phyloP scores from a whole-genome alignment of 495 filamentous ascomycete genomes.

The Hypoxylon perforatum region DNA sequence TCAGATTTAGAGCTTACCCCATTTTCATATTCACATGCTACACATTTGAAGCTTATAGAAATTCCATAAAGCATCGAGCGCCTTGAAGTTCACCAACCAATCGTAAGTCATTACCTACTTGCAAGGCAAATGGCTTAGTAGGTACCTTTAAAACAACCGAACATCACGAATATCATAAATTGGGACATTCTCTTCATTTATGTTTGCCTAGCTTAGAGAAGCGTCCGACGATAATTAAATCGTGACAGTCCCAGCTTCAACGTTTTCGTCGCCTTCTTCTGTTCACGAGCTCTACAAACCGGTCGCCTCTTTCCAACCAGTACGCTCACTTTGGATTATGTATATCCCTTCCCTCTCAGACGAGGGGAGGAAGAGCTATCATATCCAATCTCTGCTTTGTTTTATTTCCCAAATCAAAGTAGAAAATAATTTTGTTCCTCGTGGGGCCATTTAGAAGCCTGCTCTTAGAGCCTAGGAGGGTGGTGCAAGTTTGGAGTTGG shows the following conservation, averaged over 20 bases:
- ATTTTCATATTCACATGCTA: too few species aligned
- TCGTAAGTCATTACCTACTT: too few species aligned
- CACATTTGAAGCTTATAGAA: too few species aligned
- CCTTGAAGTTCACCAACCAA: too few species aligned
- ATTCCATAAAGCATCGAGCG: too few species aligned
- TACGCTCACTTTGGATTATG: slow-evolving; percentile 32
- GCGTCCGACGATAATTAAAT: neutral
- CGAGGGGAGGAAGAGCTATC: slow-evolving; percentile 1
- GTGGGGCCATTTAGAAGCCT: slow-evolving; percentile 36
- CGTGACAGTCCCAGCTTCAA: neutral
- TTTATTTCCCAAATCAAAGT: slow-evolving; percentile 18
- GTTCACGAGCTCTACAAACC: slow-evolving; percentile 34
- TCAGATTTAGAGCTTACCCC: too few species aligned
- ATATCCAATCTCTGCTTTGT: slow-evolving; percentile 1
- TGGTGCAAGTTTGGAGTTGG: slow-evolving; percentile 27
- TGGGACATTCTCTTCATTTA: neutral
- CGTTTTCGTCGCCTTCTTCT: slow-evolving; percentile 31
- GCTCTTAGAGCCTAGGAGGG: slow-evolving; percentile 33
- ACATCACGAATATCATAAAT: too few species aligned
- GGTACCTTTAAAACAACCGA: too few species aligned
- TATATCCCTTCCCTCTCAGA: slow-evolving; percentile 22
- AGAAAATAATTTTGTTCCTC: slow-evolving; percentile 28
- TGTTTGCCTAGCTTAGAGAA: neutral
- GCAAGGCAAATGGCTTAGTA: too few species aligned
- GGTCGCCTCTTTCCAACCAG: slow-evolving; percentile 25